Percentiles rank a stretch among this genome's conserved stretches.
Conservation (phyloP, 2,329 filamentous ascomycete species). For the Microdochium bolleyi region DNA sequence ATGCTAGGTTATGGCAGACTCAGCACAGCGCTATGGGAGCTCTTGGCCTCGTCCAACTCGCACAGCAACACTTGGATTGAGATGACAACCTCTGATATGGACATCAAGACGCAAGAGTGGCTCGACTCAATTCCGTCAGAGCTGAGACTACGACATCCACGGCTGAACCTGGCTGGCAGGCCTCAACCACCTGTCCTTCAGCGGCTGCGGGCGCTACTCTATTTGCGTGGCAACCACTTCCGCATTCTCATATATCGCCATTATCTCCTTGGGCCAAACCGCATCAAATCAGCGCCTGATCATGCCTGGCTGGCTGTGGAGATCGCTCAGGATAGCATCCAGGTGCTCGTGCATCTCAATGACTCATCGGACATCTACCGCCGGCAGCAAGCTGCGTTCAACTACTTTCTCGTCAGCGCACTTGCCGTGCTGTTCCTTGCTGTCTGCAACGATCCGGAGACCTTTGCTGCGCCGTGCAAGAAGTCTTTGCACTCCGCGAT, state of each 20-base stretch:
- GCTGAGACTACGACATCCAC: constrained; percentile 17
- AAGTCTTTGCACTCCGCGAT: constrained; percentile 8
- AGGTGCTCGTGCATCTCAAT: constrained; percentile 26
- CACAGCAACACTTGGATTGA: constrained; percentile 18
- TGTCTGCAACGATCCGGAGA: constrained; percentile 32
- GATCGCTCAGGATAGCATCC: constrained; percentile 20
- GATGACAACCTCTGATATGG: constrained; percentile 29
- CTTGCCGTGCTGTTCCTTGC: constrained; percentile 32
- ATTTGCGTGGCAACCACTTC: constrained; percentile 35
- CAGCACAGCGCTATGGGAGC: constrained; percentile 36
- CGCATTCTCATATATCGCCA: constrained; percentile 35
- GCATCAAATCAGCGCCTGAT: constrained; percentile 16
- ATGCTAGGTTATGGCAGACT: constrained; percentile 39
- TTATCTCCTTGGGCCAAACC: constrained; percentile 26
- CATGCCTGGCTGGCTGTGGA: not conserved
- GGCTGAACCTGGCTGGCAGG: constrained; percentile 4
- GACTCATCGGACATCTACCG: constrained; percentile 21
- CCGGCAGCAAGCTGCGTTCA: constrained; percentile 28
- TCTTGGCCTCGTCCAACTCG: constrained; percentile 20
- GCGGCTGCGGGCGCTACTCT: constrained; percentile 31
- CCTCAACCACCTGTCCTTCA: constrained; percentile 18
- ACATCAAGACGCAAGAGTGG: constrained; percentile 35
- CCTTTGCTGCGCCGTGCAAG: constrained; percentile 27
- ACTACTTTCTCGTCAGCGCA: constrained; percentile 30
- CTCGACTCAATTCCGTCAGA: constrained; percentile 33